phyloP scores from a whole-genome alignment of 2,329 filamentous ascomycete genomes.

The Parastagonospora nodorum region DNA sequence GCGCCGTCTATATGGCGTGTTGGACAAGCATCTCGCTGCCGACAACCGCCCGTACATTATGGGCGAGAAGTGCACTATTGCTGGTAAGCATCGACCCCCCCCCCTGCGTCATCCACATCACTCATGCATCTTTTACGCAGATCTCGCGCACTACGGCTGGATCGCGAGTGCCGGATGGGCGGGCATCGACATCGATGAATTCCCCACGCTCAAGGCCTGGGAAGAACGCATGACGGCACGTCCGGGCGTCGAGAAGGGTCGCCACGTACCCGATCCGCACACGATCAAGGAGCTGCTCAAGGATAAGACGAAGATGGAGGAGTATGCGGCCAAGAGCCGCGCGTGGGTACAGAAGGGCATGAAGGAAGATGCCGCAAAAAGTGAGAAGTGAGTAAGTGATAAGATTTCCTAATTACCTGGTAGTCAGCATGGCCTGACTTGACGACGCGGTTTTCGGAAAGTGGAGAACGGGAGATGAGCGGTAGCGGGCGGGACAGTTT shows the following conservation, averaged over 20 bases:
- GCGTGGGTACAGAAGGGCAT: constrained; percentile 73
- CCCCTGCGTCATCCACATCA: not conserved
- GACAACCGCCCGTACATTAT: constrained; percentile 59
- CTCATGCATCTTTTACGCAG: constrained; percentile 39
- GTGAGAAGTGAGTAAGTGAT: constrained; percentile 30
- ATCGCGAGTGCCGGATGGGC: constrained; percentile 64
- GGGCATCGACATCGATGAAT: constrained; percentile 73
- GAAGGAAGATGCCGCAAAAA: constrained; percentile 61
- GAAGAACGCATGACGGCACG: constrained; percentile 70
- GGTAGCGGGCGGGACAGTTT: too few species aligned
- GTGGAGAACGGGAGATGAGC: too few species aligned
- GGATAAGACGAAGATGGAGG: constrained; percentile 64
- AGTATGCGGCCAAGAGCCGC: constrained; percentile 56
- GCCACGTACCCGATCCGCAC: constrained; percentile 71
- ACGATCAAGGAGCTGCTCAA: constrained; percentile 63
- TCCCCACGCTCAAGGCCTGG: constrained; percentile 78
- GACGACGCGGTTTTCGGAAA: not conserved
- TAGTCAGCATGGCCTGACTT: not conserved
- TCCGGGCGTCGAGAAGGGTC: constrained; percentile 75
- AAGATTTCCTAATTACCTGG: too few species aligned
- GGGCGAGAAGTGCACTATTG: constrained; percentile 68
- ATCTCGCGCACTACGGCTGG: constrained; percentile 84
- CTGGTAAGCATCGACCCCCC: constrained; percentile 21
- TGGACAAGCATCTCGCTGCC: constrained; percentile 70
- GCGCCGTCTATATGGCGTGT: constrained; percentile 76